Conservation (phyloP, 169 alveolate genomes). For the Blepharisma undulans region DNA sequence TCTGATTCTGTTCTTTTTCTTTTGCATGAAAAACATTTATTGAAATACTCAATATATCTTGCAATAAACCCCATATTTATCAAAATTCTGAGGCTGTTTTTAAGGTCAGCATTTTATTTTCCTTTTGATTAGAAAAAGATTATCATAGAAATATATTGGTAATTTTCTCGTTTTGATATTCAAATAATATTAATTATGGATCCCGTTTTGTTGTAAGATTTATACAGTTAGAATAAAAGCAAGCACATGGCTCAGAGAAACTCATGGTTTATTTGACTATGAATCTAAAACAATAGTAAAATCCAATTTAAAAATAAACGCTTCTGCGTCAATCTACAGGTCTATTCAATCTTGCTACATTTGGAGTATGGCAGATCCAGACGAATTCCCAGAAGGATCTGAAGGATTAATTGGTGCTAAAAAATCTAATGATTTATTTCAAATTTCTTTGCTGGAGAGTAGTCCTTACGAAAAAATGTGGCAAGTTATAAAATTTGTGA, state of each 20-base stretch:
- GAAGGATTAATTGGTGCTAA: background rate
- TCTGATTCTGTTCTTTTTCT: background rate
- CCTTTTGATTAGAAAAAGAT: background rate
- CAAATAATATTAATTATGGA: background rate
- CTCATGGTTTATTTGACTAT: conserved; percentile 64
- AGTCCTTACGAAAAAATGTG: background rate
- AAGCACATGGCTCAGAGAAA: conserved; percentile 59
- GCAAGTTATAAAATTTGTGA: background rate
- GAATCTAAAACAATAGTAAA: conserved; percentile 22
- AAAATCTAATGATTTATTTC: background rate
- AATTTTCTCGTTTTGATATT: too few relatives aligned
- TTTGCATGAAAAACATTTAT: too few relatives aligned
- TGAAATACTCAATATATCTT: background rate
- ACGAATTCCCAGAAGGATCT: background rate
- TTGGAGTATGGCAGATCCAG: background rate
- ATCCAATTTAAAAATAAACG: background rate
- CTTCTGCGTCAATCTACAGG: background rate
- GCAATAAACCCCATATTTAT: background rate
- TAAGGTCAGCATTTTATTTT: background rate
- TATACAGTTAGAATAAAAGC: conserved; percentile 37
- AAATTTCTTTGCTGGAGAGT: background rate
- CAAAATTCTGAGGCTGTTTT: background rate
- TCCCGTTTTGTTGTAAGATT: background rate
- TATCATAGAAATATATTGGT: background rate
- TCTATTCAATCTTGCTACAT: background rate